Conservation (phyloP, 2,329 filamentous ascomycete genomes). For the Pseudogymnoascus sp. region DNA sequence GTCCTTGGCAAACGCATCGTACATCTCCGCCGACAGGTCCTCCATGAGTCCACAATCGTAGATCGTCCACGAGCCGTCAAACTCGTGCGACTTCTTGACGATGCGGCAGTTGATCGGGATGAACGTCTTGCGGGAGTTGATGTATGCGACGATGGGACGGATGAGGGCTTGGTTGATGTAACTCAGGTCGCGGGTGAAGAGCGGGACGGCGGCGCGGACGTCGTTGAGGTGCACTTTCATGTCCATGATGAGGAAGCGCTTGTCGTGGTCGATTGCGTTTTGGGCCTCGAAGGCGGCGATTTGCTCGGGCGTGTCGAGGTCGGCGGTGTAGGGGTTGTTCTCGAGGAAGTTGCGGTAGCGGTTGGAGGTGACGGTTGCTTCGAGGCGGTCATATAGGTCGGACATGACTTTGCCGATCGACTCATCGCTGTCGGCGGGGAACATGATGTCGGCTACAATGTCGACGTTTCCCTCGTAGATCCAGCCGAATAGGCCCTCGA, state of each 20-base stretch:
- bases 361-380: constrained; percentile 81
- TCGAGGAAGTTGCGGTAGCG: constrained; percentile 55
- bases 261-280: constrained; percentile 44
- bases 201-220: constrained; percentile 81
- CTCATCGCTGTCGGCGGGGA: constrained; percentile 79
- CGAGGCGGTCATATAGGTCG: constrained; percentile 94
- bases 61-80: constrained; percentile 90
- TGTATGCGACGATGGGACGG: constrained; percentile 93
- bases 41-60: constrained; percentile 93
- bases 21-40: constrained; percentile 86
- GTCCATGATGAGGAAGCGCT: constrained; percentile 85
- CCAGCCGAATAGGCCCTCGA: constrained; percentile 93
- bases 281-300: constrained; percentile 22
- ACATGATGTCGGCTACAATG: constrained; percentile 91
- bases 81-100: constrained; percentile 80
- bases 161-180: constrained; percentile 96
- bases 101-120: constrained; percentile 93
- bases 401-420: constrained; percentile 89
- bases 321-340: constrained; percentile 32
- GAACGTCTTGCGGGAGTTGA: constrained; percentile 90
- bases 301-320: constrained; percentile 24
- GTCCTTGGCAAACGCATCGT: constrained; percentile 86
- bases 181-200: constrained; percentile 85
- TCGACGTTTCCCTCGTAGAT: constrained; percentile 96
- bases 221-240: constrained; percentile 92